Conservation (phyloP, 2,329 filamentous ascomycete species). For the Aphanoascus verrucosus region DNA sequence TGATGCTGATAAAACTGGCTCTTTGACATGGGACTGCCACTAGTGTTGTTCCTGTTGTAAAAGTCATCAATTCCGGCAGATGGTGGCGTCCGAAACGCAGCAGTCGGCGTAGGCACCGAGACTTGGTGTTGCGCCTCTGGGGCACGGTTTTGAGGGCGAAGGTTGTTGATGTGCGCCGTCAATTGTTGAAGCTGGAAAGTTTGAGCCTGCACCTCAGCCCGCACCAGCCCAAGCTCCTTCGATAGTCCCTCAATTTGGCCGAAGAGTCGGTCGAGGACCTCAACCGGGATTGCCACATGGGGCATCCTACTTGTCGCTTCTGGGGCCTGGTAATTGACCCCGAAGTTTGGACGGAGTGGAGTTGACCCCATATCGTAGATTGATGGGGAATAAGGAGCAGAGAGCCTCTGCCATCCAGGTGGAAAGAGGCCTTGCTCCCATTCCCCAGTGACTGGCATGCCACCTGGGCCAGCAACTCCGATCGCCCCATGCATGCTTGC, state of each 20-base stretch:
- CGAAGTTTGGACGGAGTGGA: not conserved
- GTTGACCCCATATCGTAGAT: constrained; percentile 4
- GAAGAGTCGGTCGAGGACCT: not conserved
- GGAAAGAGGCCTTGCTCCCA: not conserved
- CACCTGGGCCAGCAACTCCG: not conserved
- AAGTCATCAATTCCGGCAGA: not conserved
- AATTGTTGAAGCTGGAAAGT: constrained; percentile 9
- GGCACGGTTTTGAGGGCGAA: not conserved
- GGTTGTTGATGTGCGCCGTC: constrained; percentile 4
- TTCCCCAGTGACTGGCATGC: not conserved
- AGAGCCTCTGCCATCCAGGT: constrained; percentile 1
- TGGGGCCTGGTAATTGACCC: not conserved
- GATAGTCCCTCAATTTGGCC: not conserved
- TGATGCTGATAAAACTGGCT: not conserved
- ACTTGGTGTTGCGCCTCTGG: not conserved
- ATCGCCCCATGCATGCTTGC: constrained; percentile 15
- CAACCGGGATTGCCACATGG: constrained; percentile 1
- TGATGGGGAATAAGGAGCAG: constrained; percentile 8
- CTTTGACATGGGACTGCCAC: not conserved
- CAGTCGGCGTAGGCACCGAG: constrained; percentile 5
- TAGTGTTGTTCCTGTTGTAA: not conserved
- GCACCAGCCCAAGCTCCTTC: constrained; percentile 7
- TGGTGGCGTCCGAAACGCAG: constrained; percentile 8
- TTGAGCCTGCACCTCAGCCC: constrained; percentile 5
- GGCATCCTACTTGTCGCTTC: not conserved